Conservation (phyloP, 2,329 filamentous ascomycete genomes). For the Pseudogymnoascus sp. region DNA sequence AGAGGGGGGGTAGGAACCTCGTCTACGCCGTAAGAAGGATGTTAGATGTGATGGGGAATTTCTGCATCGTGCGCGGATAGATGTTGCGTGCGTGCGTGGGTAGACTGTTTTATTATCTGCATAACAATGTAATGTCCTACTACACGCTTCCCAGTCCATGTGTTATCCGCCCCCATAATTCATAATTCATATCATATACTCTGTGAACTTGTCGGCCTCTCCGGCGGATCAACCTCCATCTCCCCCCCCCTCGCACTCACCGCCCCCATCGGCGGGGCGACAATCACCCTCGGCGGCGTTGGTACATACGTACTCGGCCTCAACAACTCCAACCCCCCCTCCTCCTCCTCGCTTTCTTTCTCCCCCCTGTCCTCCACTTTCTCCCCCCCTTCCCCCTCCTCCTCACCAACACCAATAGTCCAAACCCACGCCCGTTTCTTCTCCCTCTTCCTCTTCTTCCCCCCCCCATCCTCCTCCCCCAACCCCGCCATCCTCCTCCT, state of each 20-base stretch:
- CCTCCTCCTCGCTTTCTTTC: too few relatives aligned
- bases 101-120: background rate
- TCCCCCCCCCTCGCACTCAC: background rate
- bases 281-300: background rate
- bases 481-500: slow-evolving; percentile 47
- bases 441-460: slow-evolving; percentile 47
- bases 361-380: slow-evolving; percentile 22
- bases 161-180: background rate
- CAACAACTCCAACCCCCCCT: background rate
- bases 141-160: background rate
- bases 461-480: slow-evolving; percentile 29
- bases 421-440: slow-evolving; percentile 59
- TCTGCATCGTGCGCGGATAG: background rate
- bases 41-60: background rate
- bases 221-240: background rate
- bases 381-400: slow-evolving; percentile 28
- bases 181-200: background rate
- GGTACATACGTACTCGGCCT: background rate
- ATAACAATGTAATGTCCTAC: background rate
- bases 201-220: background rate
- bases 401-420: slow-evolving; percentile 51
- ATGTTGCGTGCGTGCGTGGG: background rate
- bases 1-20: background rate
- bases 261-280: background rate
- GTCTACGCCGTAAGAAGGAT: background rate